phyloP scores from a whole-genome alignment of 495 filamentous ascomycete genomes.

The Neurospora africana region DNA sequence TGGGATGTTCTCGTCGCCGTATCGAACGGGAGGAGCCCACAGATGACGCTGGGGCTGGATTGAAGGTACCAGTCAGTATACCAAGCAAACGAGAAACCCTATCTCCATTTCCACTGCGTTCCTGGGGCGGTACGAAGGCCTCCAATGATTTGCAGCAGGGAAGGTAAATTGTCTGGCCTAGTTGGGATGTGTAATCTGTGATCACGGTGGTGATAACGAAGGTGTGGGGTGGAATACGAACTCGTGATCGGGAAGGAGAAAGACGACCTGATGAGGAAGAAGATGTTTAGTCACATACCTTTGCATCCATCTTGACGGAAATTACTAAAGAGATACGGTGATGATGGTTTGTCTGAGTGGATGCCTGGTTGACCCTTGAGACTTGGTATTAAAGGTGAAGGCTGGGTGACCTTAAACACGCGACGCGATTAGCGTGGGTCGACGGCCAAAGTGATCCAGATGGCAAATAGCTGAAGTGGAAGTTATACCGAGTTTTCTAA shows the following conservation, averaged over 20 bases:
- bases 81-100: neutral
- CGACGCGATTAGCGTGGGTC: neutral
- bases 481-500: neutral
- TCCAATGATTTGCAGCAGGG: neutral
- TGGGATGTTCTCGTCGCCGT: conserved; percentile 64
- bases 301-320: conserved; percentile 25
- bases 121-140: neutral
- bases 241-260: conserved; percentile 4
- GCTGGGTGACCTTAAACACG: neutral
- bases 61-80: conserved; percentile 2
- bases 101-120: neutral
- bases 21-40: conserved; percentile 40
- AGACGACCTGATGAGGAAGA: conserved; percentile 6
- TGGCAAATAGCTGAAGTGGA: neutral
- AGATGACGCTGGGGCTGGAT: conserved; percentile 61
- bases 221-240: conserved; percentile 2
- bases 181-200: neutral
- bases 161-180: neutral
- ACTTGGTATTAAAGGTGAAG: neutral
- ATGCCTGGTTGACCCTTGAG: neutral
- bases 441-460: neutral
- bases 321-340: conserved; percentile 1
- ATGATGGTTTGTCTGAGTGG: neutral
- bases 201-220: neutral
- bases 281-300: conserved; percentile 18